phyloP scores from a whole-genome alignment of 176 grass and related monocot genomes.

The Hordeum vulgare region DNA sequence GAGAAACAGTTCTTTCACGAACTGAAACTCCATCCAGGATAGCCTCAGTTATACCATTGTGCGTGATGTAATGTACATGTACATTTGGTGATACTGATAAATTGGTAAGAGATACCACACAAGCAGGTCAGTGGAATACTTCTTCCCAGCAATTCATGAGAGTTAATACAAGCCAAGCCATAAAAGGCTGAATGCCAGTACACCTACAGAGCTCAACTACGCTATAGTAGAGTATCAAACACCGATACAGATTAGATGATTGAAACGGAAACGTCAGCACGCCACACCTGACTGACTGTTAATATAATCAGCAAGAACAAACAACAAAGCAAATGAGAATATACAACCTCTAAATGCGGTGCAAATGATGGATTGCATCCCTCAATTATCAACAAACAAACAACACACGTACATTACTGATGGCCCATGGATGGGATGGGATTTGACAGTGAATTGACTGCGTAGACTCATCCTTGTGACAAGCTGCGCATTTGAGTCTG shows the following conservation, averaged over 20 bases:
- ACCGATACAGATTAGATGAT: slow-evolving; percentile 14
- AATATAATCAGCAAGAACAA: slow-evolving; percentile 6
- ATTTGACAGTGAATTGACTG: neutral
- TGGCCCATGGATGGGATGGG: neutral
- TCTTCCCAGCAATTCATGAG: neutral
- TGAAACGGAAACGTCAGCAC: neutral
- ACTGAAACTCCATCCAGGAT: neutral
- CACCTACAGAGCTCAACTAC: neutral
- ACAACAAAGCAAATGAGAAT: neutral
- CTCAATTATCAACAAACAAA: slow-evolving; percentile 15
- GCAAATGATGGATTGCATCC: slow-evolving; percentile 41
- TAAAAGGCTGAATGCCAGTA: neutral
- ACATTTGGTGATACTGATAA: neutral
- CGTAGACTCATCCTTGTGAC: slow-evolving; percentile 19
- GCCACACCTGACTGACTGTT: neutral
- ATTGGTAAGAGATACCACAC: neutral
- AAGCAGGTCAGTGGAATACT: neutral
- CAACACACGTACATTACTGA: neutral
- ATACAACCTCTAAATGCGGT: slow-evolving; percentile 20
- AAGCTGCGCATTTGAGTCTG: slow-evolving; percentile 49
- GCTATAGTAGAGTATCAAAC: neutral
- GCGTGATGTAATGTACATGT: neutral
- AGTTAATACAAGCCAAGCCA: neutral
- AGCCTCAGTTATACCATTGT: neutral
- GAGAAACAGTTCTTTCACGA: neutral